Conservation (phyloP, 2,329 filamentous ascomycete genomes). For the Neocatenulostroma microsporum region DNA sequence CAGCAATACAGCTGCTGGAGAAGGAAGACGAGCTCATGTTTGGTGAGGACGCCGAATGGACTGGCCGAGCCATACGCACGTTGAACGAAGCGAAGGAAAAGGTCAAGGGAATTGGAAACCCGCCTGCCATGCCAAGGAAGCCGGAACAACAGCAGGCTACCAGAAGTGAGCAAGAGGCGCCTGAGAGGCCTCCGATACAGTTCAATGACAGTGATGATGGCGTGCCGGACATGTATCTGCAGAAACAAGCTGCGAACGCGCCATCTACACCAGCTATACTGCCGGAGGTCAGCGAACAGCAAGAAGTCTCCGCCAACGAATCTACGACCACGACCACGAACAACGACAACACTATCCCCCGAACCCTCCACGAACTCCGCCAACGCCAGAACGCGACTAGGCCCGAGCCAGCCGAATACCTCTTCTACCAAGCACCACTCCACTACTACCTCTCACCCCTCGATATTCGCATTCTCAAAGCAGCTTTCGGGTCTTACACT, state of each 20-base stretch:
- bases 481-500: conserved; percentile 76
- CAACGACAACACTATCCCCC: conserved; percentile 25
- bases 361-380: conserved; percentile 40
- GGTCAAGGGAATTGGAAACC: conserved; percentile 58
- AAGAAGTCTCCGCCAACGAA: background rate
- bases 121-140: conserved; percentile 47
- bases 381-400: conserved; percentile 37
- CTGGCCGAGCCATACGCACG: conserved; percentile 68
- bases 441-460: conserved; percentile 86
- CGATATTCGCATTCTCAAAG: conserved; percentile 86
- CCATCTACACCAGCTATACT: conserved; percentile 17
- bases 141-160: conserved; percentile 35
- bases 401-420: conserved; percentile 53
- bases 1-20: conserved; percentile 65
- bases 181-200: conserved; percentile 35
- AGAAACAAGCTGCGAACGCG: conserved; percentile 15
- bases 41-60: conserved; percentile 89
- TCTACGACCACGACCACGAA: background rate
- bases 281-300: conserved; percentile 17
- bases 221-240: conserved; percentile 45
- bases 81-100: conserved; percentile 72
- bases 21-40: conserved; percentile 87
- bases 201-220: conserved; percentile 38
- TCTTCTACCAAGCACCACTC: conserved; percentile 79
- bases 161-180: conserved; percentile 28